Percentiles rank a stretch among this genome's conserved stretches.
These are phyloP conservation scores for Mallotus japonicus DNA, from an alignment of 441 rosid species.

Conservation along the genomic window DNA sequence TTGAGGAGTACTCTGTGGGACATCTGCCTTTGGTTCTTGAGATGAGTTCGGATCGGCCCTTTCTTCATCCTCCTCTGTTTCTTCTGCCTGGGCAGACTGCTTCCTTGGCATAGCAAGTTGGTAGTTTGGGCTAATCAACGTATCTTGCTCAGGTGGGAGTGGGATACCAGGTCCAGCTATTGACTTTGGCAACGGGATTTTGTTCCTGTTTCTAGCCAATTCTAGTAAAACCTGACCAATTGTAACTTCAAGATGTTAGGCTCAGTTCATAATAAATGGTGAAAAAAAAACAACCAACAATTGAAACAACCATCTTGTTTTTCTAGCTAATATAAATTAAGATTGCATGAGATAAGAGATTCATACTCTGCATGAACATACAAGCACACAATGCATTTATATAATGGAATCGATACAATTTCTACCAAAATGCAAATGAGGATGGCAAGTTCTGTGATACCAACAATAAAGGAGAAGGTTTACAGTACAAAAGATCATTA, in stretches of 20 bases:
- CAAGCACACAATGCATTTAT: background rate
- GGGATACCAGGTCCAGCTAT: slow-evolving; percentile 63
- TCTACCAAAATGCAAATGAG: background rate
- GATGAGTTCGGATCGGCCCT: slow-evolving; percentile 47
- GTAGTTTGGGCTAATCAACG: slow-evolving; percentile 71
- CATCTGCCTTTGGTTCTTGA: slow-evolving; percentile 49
- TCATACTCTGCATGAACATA: background rate
- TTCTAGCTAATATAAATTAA: background rate
- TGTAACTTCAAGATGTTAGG: background rate
- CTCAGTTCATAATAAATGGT: background rate
- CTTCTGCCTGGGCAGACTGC: slow-evolving; percentile 57
- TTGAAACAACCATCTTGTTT: background rate
- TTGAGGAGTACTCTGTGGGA: slow-evolving; percentile 45
- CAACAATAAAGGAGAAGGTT: background rate
- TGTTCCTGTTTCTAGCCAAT: slow-evolving; percentile 77
- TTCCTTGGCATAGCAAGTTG: slow-evolving; percentile 68
- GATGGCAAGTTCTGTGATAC: background rate
- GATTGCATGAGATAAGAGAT: background rate
- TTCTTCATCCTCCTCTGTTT: slow-evolving; percentile 74
- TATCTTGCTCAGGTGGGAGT: slow-evolving; percentile 83
- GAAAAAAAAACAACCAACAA: background rate
- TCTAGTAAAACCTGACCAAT: slow-evolving; percentile 62
- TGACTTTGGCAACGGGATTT: slow-evolving; percentile 76
- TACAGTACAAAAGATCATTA: background rate
- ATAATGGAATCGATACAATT: background rate